phyloP scores from a whole-genome alignment of 2,329 filamentous ascomycete species.

The Gaeumannomyces sp. region DNA sequence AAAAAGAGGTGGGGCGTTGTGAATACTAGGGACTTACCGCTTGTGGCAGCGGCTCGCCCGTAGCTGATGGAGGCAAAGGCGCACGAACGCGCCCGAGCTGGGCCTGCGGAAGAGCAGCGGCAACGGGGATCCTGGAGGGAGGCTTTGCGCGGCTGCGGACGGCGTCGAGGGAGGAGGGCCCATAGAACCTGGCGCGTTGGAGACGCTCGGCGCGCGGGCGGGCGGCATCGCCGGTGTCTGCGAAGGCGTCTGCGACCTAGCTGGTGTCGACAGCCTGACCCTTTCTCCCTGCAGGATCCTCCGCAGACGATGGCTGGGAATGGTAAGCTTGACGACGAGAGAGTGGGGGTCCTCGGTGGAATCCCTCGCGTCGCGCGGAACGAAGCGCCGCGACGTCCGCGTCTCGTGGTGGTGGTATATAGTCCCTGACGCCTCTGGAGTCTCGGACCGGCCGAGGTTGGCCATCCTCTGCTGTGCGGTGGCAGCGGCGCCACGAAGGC shows the following conservation, averaged over 20 bases:
- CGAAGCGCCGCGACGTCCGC: conserved; percentile 55
- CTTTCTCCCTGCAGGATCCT: conserved; percentile 48
- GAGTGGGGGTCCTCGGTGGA: conserved; percentile 67
- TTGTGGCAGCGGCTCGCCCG: conserved; percentile 48
- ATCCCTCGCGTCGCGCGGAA: conserved; percentile 61
- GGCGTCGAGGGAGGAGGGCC: conserved; percentile 45
- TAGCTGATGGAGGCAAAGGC: conserved; percentile 46
- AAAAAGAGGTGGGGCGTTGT: conserved; percentile 13
- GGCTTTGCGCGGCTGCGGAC: conserved; percentile 22
- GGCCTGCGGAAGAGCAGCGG: conserved; percentile 30
- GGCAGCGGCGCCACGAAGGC: conserved; percentile 81
- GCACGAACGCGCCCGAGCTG: conserved; percentile 65
- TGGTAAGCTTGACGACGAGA: conserved; percentile 67
- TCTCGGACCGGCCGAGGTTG: conserved; percentile 76
- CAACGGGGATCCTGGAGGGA: conserved; percentile 15
- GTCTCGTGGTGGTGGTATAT: conserved; percentile 63
- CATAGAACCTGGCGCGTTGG: conserved; percentile 41
- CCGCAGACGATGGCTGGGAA: conserved; percentile 65
- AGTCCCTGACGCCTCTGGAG: conserved; percentile 64
- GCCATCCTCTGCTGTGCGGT: conserved; percentile 85
- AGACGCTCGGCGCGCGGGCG: not conserved
- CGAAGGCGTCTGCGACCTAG: conserved; percentile 38
- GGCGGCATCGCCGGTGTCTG: conserved; percentile 36
- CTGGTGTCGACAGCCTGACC: conserved; percentile 33
- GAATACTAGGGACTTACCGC: conserved; percentile 47